phyloP scores from a whole-genome alignment of 495 filamentous ascomycete species.

The Lasiosphaeria hispida region DNA sequence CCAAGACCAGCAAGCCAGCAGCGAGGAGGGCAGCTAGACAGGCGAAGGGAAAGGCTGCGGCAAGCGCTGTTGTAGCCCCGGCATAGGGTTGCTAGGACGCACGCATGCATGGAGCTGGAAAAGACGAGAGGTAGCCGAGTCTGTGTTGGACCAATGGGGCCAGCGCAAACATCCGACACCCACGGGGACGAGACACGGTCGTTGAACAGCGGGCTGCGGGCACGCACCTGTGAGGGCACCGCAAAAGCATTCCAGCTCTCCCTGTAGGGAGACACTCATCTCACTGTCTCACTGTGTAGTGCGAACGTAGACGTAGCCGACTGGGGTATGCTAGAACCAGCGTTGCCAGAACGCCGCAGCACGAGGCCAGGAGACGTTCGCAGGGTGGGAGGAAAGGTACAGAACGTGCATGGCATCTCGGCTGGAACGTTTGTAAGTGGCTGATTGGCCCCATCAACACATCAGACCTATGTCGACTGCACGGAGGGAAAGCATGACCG shows the following conservation, averaged over 20 bases:
- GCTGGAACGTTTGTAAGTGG: conserved; percentile 38
- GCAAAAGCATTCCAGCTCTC: conserved; percentile 8
- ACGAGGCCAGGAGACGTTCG: conserved; percentile 21
- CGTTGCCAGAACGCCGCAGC: conserved; percentile 13
- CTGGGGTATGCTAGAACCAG: conserved; percentile 14
- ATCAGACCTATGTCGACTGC: conserved; percentile 44
- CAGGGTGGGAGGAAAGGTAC: conserved; percentile 22
- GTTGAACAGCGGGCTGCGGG: conserved; percentile 24
- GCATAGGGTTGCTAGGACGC: conserved; percentile 25
- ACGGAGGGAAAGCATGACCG: conserved; percentile 49
- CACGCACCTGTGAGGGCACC: conserved; percentile 9
- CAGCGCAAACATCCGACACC: conserved; percentile 33
- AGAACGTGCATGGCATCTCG: conserved; percentile 38
- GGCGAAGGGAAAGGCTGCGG: conserved; percentile 22
- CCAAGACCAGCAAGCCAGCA: conserved; percentile 19
- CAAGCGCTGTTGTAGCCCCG: conserved; percentile 24
- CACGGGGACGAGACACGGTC: conserved; percentile 29
- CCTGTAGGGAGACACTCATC: conserved; percentile 18
- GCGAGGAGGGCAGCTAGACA: conserved; percentile 14
- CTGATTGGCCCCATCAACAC: conserved; percentile 42
- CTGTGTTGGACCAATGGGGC: conserved; percentile 29
- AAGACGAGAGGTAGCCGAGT: conserved; percentile 26
- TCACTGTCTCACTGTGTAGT: conserved; percentile 21
- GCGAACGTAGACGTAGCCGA: conserved; percentile 17
- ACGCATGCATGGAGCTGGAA: conserved; percentile 29